phyloP scores from a whole-genome alignment of 2,329 filamentous ascomycete species.

The Penicillium sp. region DNA sequence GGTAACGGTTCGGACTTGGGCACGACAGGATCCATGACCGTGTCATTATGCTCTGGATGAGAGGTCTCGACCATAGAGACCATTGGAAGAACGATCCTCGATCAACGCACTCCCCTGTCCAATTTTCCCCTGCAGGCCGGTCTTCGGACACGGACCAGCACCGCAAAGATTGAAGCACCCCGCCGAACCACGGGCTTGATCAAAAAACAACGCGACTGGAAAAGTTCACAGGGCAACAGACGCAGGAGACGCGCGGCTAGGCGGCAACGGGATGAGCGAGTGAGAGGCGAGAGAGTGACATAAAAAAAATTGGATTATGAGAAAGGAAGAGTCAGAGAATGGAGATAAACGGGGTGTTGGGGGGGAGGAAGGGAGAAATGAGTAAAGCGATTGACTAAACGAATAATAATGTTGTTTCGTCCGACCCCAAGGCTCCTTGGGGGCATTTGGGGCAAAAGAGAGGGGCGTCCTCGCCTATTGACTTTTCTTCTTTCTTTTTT shows the following conservation, averaged over 20 bases:
- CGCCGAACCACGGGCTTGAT: slow-evolving; percentile 13
- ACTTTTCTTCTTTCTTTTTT: slow-evolving; percentile 2
- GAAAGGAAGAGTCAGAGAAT: slow-evolving; percentile 29
- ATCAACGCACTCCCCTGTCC: not conserved
- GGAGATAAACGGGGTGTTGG: slow-evolving; percentile 27
- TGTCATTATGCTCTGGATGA: slow-evolving; percentile 41
- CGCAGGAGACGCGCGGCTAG: slow-evolving; percentile 41
- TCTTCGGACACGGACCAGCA: slow-evolving; percentile 8
- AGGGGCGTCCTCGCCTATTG: slow-evolving; percentile 10
- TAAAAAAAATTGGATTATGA: slow-evolving; percentile 39
- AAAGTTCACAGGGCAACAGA: slow-evolving; percentile 14
- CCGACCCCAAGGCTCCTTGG: slow-evolving; percentile 1
- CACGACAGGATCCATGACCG: slow-evolving; percentile 40
- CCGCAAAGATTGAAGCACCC: not conserved
- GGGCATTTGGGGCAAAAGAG: slow-evolving; percentile 11
- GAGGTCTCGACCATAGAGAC: slow-evolving; percentile 45
- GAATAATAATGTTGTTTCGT: slow-evolving; percentile 28
- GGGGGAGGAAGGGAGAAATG: slow-evolving; percentile 27
- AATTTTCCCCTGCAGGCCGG: not conserved
- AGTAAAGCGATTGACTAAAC: slow-evolving; percentile 45
- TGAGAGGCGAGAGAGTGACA: slow-evolving; percentile 33
- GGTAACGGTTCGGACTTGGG: slow-evolving; percentile 43
- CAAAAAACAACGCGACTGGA: not conserved
- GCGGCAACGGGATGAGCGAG: slow-evolving; percentile 39
- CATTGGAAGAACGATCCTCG: slow-evolving; percentile 30